phyloP scores from a whole-genome alignment of 2,329 filamentous ascomycete species.

The Ascosphaera apis region DNA sequence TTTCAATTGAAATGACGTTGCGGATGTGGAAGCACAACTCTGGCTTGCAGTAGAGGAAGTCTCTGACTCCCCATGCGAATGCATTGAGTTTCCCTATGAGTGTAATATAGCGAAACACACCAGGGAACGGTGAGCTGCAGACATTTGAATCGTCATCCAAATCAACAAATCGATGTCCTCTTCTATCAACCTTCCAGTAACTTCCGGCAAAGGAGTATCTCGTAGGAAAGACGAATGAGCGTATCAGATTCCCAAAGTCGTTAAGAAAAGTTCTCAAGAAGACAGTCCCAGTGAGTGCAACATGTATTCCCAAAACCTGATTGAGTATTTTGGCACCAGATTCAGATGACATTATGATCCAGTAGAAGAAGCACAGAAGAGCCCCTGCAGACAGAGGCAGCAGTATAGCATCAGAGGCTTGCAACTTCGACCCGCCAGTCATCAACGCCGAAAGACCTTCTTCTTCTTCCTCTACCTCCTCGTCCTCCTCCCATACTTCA shows the following conservation, averaged over 20 bases:
- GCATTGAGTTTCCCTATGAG: slow-evolving; percentile 16
- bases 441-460: slow-evolving; percentile 32
- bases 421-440: slow-evolving; percentile 32
- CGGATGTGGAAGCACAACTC: slow-evolving; percentile 30
- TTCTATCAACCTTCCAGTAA: slow-evolving; percentile 23
- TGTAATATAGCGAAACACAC: slow-evolving; percentile 24
- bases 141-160: slow-evolving; percentile 3
- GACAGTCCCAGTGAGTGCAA: slow-evolving; percentile 56
- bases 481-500: slow-evolving; percentile 23
- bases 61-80: slow-evolving; percentile 27
- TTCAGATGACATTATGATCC: slow-evolving; percentile 70
- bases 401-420: slow-evolving; percentile 58
- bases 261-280: slow-evolving; percentile 50
- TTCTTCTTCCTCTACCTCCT: slow-evolving; percentile 29
- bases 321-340: slow-evolving; percentile 54
- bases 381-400: slow-evolving; percentile 58
- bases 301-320: slow-evolving; percentile 62
- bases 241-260: slow-evolving; percentile 42
- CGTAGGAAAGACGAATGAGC: slow-evolving; percentile 49
- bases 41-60: slow-evolving; percentile 26
- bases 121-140: slow-evolving; percentile 24
- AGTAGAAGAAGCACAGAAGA: slow-evolving; percentile 56
- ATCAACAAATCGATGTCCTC: slow-evolving; percentile 11
- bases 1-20: slow-evolving; percentile 23
- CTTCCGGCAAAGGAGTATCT: slow-evolving; percentile 34